These are phyloP conservation scores for Tetracladium setigerum DNA, from an alignment of 495 filamentous ascomycete genomes.

Conservation along the genomic window DNA sequence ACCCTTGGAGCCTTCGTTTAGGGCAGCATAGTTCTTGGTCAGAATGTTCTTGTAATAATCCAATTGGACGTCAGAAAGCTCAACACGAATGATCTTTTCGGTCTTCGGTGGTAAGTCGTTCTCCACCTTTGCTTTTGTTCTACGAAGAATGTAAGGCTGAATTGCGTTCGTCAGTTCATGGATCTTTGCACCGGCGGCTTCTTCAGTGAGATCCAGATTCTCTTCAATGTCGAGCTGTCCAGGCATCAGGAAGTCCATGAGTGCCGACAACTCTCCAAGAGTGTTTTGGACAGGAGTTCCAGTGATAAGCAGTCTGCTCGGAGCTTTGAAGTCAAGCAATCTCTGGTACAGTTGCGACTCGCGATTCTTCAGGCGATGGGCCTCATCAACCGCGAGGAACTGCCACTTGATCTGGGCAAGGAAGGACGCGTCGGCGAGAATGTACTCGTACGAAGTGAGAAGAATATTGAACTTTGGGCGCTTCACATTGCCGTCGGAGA, in stretches of 20 bases:
- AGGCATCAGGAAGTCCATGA: constrained; percentile 94
- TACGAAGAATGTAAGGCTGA: constrained; percentile 87
- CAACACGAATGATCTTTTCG: constrained; percentile 97
- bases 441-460: constrained; percentile 94
- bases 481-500: constrained; percentile 73
- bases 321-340: constrained; percentile 75
- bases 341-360: constrained; percentile 86
- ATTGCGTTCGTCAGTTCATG: constrained; percentile 40
- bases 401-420: constrained; percentile 87
- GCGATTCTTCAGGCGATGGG: constrained; percentile 92
- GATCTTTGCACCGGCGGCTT: constrained; percentile 56
- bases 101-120: constrained; percentile 93
- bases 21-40: constrained; percentile 88
- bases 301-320: constrained; percentile 85
- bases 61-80: constrained; percentile 88
- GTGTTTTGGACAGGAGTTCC: constrained; percentile 98
- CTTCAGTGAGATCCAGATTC: constrained; percentile 73
- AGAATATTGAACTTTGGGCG: constrained; percentile 91
- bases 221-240: constrained; percentile 80
- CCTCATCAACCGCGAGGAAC: constrained; percentile 92
- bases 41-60: constrained; percentile 99
- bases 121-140: constrained; percentile 94
- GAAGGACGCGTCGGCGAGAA: constrained; percentile 69
- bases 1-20: constrained; percentile 81
- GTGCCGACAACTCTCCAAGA: constrained; percentile 78